Evolutionary conservation across 2,329 filamentous ascomycete species (phyloP).

Genomic region (Teratosphaeriaceae sp.): DNA sequence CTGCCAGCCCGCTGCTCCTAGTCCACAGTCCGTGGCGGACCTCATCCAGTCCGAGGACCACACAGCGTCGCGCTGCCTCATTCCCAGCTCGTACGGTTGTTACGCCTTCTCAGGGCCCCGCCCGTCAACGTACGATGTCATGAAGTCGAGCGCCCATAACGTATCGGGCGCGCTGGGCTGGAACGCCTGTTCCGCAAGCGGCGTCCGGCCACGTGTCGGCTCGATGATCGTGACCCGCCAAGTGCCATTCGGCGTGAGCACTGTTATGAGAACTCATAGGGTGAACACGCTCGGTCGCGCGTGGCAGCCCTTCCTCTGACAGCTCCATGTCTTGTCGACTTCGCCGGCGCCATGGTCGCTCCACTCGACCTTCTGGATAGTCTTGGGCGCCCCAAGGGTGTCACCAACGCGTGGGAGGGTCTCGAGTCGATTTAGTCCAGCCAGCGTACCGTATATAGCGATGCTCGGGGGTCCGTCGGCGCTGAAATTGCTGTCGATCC

Average conservation of each 20-base stretch:
- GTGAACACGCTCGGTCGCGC: conserved; percentile 21
- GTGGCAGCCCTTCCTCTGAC: conserved; percentile 43
- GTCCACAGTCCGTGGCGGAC: conserved; percentile 58
- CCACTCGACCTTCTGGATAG: conserved; percentile 49
- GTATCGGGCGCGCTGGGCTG: conserved; percentile 10
- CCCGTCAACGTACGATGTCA: conserved; percentile 48
- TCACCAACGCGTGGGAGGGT: conserved; percentile 58
- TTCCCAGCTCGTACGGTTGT: conserved; percentile 58
- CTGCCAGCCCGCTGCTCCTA: conserved; percentile 53
- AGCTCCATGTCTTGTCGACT: conserved; percentile 61
- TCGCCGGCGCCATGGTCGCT: conserved; percentile 60
- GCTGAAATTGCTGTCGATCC: conserved; percentile 48
- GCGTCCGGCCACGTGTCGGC: conserved; percentile 4
- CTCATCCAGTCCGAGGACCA: conserved; percentile 55
- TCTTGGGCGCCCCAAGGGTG: conserved; percentile 45
- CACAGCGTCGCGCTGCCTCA: conserved; percentile 47
- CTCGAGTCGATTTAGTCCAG: conserved; percentile 42
- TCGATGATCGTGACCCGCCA: conserved; percentile 45
- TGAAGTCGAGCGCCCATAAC: conserved; percentile 40
- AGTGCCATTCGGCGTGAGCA: conserved; percentile 56
- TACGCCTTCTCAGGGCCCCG: conserved; percentile 50
- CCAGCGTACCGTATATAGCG: conserved; percentile 28
- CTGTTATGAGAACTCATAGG: conserved; percentile 61
- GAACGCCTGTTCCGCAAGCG: conserved; percentile 26
- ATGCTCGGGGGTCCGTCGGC: conserved; percentile 41